Base-by-base conservation (phyloP, 306 rosid genomes). In the Alnus glutinosa region DNA sequence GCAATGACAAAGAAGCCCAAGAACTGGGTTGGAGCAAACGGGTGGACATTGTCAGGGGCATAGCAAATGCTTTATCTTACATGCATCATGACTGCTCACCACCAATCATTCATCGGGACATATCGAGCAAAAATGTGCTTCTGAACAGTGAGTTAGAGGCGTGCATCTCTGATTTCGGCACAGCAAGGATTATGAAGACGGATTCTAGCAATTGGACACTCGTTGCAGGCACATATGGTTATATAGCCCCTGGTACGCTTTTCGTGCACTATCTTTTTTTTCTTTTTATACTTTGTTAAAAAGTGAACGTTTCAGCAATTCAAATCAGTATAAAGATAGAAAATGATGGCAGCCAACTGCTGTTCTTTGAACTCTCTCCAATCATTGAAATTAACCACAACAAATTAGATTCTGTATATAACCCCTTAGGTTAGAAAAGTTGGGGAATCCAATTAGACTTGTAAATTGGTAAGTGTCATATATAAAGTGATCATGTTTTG, bases 151-250 rank as follows among this genome's bases (percentile, higher is more conserved):
- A 55, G 62, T 55, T 55, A 7, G 62, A n/a, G 62, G 62, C 28
- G 7, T 55, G 30, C 62, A n/a, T 55, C 30, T 55, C 62, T n/a
- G 62, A 55, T n/a, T 55, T 55, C n/a, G 62, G 62, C 62, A 55
- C 62, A 16, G 62, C 62, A n/a, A 55, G 62, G 62, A 2, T 55
- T 55, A 5, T 55, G 62, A 55, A 55, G 62, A 30, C 62, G n/a
- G 62, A 55, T 19, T 55, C 62, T 16, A 55, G 62, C n/a, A n/a
- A 55, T 55, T 55, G 62, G 62, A 55, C 62, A 55, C 4, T 28
- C 19, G 2, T 55, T n/a, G 62, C 62, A 7, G 62, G 62, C 62
- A 55, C 62, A 28, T 55, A n/a, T 9, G 62, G 62, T 16, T 55
- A 55, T 55, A 10, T 55, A 6, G 62, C 62, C 5, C 62, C 62